A percentile compares a stretch with the other conserved stretches of the same genome.
These are phyloP conservation scores for Lachancea quebecensis DNA, from an alignment of 805 yeast species.

Conservation along the genomic window DNA sequence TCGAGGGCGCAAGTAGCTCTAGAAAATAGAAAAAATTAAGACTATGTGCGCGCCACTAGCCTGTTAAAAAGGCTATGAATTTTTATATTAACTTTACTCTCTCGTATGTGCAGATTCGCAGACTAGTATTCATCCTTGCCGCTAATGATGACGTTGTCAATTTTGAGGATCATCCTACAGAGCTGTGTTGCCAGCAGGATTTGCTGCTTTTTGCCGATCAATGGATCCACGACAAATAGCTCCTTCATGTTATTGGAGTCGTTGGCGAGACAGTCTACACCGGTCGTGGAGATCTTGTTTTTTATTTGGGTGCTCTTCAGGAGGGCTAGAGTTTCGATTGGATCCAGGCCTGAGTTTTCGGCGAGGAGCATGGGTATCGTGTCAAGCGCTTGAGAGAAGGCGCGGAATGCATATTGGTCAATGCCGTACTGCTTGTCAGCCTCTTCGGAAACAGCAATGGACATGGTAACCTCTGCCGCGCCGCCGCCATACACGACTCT, in stretches of 20 bases:
- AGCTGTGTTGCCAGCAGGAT: slow-evolving; percentile 91
- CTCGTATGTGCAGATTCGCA: no score
- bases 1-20: no score
- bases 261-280: slow-evolving; percentile 89
- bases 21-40: no score
- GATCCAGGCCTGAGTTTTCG: slow-evolving; percentile 92
- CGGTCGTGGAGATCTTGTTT: slow-evolving; percentile 63
- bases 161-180: slow-evolving; percentile 95
- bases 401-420: slow-evolving; percentile 96
- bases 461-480: slow-evolving; percentile 92
- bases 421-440: slow-evolving; percentile 93
- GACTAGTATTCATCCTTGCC: slow-evolving; percentile 66
- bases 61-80: neutral
- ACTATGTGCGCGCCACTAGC: no score
- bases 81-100: neutral
- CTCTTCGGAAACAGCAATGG: slow-evolving; percentile 81
- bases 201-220: slow-evolving; percentile 96
- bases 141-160: slow-evolving; percentile 89
- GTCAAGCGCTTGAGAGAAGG: slow-evolving; percentile 87
- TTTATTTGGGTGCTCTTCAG: slow-evolving; percentile 80
- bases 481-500: slow-evolving; percentile 99
- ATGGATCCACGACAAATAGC: slow-evolving; percentile 90
- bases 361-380: slow-evolving; percentile 91
- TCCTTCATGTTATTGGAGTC: slow-evolving; percentile 91
- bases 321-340: slow-evolving; percentile 80